Evolutionary conservation across 371 early-diverging fungal species (phyloP).

Genomic region (Choanephora cucurbitarum): DNA sequence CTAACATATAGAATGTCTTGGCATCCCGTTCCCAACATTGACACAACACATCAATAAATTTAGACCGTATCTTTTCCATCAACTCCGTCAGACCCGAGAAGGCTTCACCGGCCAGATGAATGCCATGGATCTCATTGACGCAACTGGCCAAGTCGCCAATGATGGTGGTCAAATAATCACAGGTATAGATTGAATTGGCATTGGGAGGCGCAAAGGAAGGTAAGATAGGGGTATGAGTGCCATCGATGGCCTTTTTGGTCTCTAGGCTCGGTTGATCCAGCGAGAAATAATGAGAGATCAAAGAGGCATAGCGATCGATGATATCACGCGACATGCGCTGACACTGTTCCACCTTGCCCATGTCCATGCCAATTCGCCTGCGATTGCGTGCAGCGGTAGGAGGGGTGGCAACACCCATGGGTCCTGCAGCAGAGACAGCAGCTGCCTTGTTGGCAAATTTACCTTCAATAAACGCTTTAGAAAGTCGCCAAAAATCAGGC

Average conservation of each 20-base stretch:
- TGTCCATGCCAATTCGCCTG: slow-evolving; percentile 61
- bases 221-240: slow-evolving; percentile 25
- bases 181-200: slow-evolving; percentile 59
- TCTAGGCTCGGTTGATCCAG: slow-evolving; percentile 32
- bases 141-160: slow-evolving; percentile 59
- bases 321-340: slow-evolving; percentile 79
- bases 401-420: slow-evolving; percentile 14
- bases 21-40: slow-evolving; percentile 74
- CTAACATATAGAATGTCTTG: slow-evolving; percentile 73
- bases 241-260: slow-evolving; percentile 30
- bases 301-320: slow-evolving; percentile 59
- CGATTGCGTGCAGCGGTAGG: too few species aligned
- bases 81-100: slow-evolving; percentile 55
- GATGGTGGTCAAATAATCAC: slow-evolving; percentile 57
- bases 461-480: slow-evolving; percentile 83
- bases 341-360: slow-evolving; percentile 74
- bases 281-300: slow-evolving; percentile 61
- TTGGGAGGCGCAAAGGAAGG: slow-evolving; percentile 49
- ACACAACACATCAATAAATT: slow-evolving; percentile 59
- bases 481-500: slow-evolving; percentile 93
- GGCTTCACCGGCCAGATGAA: slow-evolving; percentile 58
- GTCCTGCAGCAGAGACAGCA: slow-evolving; percentile 12
- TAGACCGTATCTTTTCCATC: slow-evolving; percentile 57
- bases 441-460: slow-evolving; percentile 63
- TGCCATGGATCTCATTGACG: slow-evolving; percentile 58